A percentile compares a stretch with the other conserved stretches of the same genome.
Conservation (phyloP, 495 filamentous ascomycete species). For the Penicillium lagena region DNA sequence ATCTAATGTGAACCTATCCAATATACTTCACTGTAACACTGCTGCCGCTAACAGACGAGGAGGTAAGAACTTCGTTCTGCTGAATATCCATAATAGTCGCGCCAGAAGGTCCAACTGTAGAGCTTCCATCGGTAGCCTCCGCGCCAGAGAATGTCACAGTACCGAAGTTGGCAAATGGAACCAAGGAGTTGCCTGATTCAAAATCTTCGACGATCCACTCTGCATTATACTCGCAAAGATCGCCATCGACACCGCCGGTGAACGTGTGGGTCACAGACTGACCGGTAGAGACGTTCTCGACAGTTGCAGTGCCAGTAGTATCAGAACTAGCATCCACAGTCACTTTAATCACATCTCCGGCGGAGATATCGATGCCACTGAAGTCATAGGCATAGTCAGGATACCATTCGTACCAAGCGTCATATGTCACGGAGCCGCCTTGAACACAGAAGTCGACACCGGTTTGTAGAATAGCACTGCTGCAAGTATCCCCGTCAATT, state of each 20-base stretch:
- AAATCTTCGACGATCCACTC: constrained; percentile 63
- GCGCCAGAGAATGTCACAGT: constrained; percentile 39
- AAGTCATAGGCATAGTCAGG: constrained; percentile 48
- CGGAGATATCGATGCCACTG: constrained; percentile 38
- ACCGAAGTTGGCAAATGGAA: constrained; percentile 48
- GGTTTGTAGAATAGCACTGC: constrained; percentile 48
- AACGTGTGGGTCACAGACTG: constrained; percentile 43
- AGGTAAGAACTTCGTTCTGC: constrained; percentile 37
- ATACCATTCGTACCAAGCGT: constrained; percentile 59
- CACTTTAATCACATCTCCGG: constrained; percentile 48
- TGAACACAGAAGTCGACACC: constrained; percentile 48
- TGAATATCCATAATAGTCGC: constrained; percentile 44
- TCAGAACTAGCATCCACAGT: constrained; percentile 41
- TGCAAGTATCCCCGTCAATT: constrained; percentile 49
- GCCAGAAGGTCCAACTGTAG: constrained; percentile 21
- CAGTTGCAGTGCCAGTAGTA: constrained; percentile 39
- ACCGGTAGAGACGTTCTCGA: constrained; percentile 48
- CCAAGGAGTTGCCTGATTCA: constrained; percentile 27
- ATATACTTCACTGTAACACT: constrained; percentile 15
- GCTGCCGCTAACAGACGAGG: constrained; percentile 23
- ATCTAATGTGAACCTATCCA: not conserved
- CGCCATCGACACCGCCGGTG: constrained; percentile 17
- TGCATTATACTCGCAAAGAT: constrained; percentile 36
- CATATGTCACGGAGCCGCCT: constrained; percentile 26
- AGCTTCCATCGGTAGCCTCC: constrained; percentile 16